Evolutionary conservation across 805 yeast genomes (phyloP), one percentile per base, ranked within the genome.

Genomic region (Metschnikowia sp.): DNA sequence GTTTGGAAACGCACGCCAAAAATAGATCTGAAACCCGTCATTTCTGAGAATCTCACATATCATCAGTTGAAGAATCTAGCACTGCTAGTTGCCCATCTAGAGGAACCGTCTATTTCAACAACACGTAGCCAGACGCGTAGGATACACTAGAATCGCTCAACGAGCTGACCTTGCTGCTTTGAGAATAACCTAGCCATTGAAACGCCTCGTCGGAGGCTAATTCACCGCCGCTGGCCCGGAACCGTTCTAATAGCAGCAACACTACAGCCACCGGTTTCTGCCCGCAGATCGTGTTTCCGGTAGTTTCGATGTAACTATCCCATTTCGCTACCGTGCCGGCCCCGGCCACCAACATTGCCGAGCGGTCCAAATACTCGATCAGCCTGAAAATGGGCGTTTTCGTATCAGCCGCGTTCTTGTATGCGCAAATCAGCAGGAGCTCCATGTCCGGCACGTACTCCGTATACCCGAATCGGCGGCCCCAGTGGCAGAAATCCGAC

Each of bases 401-500:
- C 10, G 26, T 39, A n/a, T 29, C 43, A 7, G 11, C 9, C 3
- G 55, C 53, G 40, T 13, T 47, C 51, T 10, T 46, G 51, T 43
- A 45, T 1, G 44, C 29, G 13, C 34, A 40, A n/a, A 47, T 15
- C 13, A 33, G 42, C 31, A 39, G 32, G 33, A 54, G n/a, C 39
- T 47, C 49, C 42, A 40, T 31, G 19, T 32, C 49, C 8, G 57
- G 49, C 10, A 64, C 52, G 49, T 72, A 74, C 48, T 61, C 59
- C 11, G 78, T 72, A 53, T 70, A 75, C 10, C 70, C 72, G 48
- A 76, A 75, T 12, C 79, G 62, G 11, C 66, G 48, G 8, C 79
- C 79, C 99, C 99, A 94, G 62, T 94, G 99, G 61, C 97, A 91
- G 59, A 94, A 94, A 69, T 94, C 99, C 2, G 92, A 80, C 61